Conservation (phyloP, 805 yeast genomes). For the Ogataea ramenticola region DNA sequence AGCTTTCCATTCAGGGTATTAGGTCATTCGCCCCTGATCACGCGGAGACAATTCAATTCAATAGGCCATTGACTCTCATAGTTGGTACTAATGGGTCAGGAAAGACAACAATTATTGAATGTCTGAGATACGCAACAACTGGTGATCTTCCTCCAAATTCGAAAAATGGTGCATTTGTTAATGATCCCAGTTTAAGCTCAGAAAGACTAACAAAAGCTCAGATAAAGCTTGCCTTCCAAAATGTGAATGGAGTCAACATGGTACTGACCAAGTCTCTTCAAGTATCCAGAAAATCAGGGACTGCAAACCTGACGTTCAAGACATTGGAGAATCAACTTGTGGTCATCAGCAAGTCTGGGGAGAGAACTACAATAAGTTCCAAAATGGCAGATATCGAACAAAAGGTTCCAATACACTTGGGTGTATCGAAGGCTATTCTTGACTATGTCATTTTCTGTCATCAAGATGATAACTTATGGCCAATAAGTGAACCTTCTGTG, state of each 20-base stretch:
- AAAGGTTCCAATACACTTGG: slow-evolving; percentile 75
- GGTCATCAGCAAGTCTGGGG: slow-evolving; percentile 52
- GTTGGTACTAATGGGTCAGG: slow-evolving; percentile 98
- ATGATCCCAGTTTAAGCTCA: slow-evolving; percentile 80
- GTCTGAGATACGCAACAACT: slow-evolving; percentile 88
- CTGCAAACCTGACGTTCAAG: slow-evolving; percentile 62
- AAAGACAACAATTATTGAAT: slow-evolving; percentile 92
- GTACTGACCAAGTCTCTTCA: slow-evolving; percentile 83
- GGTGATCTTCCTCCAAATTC: slow-evolving; percentile 95
- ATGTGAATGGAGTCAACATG: slow-evolving; percentile 69
- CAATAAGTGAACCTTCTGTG: slow-evolving; percentile 81
- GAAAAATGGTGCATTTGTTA: slow-evolving; percentile 92
- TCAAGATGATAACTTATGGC: slow-evolving; percentile 97
- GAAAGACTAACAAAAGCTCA: slow-evolving; percentile 81
- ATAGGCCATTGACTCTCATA: slow-evolving; percentile 82
- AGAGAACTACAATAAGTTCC: slow-evolving; percentile 68
- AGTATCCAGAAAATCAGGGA: slow-evolving; percentile 49
- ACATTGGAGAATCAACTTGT: slow-evolving; percentile 86
- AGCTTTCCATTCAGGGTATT: slow-evolving; percentile 77
- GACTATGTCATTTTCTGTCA: slow-evolving; percentile 95
- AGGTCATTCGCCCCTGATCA: slow-evolving; percentile 85
- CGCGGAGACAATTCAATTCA: slow-evolving; percentile 82
- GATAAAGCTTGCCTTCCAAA: slow-evolving; percentile 77
- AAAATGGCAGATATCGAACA: slow-evolving; percentile 79
- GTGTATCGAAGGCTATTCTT: slow-evolving; percentile 80